Evolutionary conservation across 2,329 filamentous ascomycete genomes (phyloP), one percentile per base, ranked within the genome.

Genomic region (Monosporascus ibericus): DNA sequence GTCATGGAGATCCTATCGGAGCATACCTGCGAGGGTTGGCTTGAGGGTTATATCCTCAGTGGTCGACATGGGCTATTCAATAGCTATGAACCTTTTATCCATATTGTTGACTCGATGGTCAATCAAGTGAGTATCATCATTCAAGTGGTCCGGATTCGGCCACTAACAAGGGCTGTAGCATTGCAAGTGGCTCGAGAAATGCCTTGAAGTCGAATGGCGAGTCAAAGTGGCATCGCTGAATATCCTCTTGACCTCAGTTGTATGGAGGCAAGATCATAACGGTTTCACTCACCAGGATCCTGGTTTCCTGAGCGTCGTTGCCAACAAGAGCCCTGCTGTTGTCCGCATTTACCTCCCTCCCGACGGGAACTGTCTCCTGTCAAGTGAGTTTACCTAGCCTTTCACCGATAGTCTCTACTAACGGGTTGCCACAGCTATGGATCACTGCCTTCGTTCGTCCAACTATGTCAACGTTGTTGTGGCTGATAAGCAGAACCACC

Each of bases 1-100:
- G 87, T 91, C 37, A 91, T 92, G 86, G 88, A 92, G 68, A 91
- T 91, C 67, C 78, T 92, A n/a, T 88, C 84, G 18, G 88, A 92
- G 68, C 88, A 92, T 65, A 91, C 86, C 17, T 82, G 81, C 55
- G 87, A 92, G 68, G 88, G 86, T 25, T 92, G 87, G 87, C 75
- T 92, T 17, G 87, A 92, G 72, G 88, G 88, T 3, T 92, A 91
- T 65, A 71, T 89, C 42, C 76, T 92, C 3, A 88, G 82, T 51
- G 88, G 88, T 27, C 80, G 88, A 5, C 87, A 91, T 58, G 87
- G 88, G 14, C 67, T 92, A 54, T 78, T 92, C 54, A 91, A 90
- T 77, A 87, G 84, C 65, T 92, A 92, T 71, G 88, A 92, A 68
- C 86, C 87, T 0, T 92, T 92, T 65, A 88, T 91, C 54, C 87